Evolutionary conservation across 345 rosid genomes (phyloP), one percentile per base, ranked within the genome.

Genomic region (Adansonia digitata): DNA sequence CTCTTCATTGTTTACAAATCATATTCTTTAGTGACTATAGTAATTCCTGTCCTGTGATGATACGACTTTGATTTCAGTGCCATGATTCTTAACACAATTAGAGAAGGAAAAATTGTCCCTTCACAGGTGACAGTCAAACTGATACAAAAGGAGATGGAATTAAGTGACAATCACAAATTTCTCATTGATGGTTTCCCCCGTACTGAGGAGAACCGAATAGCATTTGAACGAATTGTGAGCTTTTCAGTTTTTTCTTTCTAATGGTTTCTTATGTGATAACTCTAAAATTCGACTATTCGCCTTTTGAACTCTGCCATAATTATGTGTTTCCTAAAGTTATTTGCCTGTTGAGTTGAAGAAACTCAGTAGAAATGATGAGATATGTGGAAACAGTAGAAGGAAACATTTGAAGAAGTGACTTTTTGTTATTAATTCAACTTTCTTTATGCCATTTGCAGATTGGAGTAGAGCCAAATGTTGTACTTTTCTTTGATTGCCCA

Each of bases 151-250:
- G 97, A 83, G 82, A 88, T 92, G 78, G 91, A 88, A 75, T 82
- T 79, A 61, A 83, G 88, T 74, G 77, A 81, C 42, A 84, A 76
- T 69, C 37, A 77, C 67, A 94, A 83, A 79, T 88, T 90, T 80
- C 88, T 94, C 79, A 89, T 92, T 60, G 97, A 92, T 88, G 98
- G 96, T 13, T 94, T 94, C 76, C 98, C 97, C 14, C 85, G 97
- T 51, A 86, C 85, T 71, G 97, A 94, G 81, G 94, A 92, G 84
- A 94, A 92, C 72, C 94, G 93, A 45, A 69, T 62, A 78, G 90
- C 97, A 11, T 94, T 92, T 82, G 97, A 90, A 77, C 78, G 56
- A 71, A 85, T 88, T 56, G 97, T 89, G 77, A 89, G 93, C 81
- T 51, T 35, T 1, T 7, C 26, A n/a, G n/a, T 14, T 45, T 8